Conservation (phyloP, 352 stramenopile genomes). For the Phytophthora foliorum region DNA sequence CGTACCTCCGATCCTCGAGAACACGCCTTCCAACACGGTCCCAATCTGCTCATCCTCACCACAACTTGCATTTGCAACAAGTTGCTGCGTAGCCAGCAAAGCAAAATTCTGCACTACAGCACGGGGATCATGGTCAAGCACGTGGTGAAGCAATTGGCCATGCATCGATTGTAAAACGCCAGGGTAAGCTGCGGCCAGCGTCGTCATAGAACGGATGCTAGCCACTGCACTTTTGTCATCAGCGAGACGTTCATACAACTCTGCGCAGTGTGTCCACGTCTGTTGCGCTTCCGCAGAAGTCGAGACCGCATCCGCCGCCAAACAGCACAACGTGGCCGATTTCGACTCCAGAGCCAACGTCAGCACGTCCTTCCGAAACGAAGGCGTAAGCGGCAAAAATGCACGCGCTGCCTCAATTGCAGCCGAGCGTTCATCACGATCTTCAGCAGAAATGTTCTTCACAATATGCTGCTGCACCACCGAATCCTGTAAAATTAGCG, state of each 20-base stretch:
- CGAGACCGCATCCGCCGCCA: slow-evolving; percentile 35
- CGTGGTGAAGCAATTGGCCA: slow-evolving; percentile 42
- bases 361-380: slow-evolving; percentile 43
- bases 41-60: slow-evolving; percentile 24
- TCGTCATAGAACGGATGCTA: slow-evolving; percentile 45
- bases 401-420: slow-evolving; percentile 44
- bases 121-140: slow-evolving; percentile 44
- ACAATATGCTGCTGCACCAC: slow-evolving; percentile 39
- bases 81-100: slow-evolving; percentile 40
- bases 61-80: slow-evolving; percentile 13
- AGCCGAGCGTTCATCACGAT: slow-evolving; percentile 34
- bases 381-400: slow-evolving; percentile 34
- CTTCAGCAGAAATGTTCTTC: slow-evolving; percentile 19
- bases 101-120: slow-evolving; percentile 44
- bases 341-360: slow-evolving; percentile 22
- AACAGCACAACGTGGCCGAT: slow-evolving; percentile 21
- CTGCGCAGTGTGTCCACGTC: slow-evolving; percentile 53
- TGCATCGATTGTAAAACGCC: slow-evolving; percentile 32
- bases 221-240: slow-evolving; percentile 46
- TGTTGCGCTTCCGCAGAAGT: slow-evolving; percentile 38
- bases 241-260: slow-evolving; percentile 46
- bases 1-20: slow-evolving; percentile 10
- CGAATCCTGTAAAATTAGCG: slow-evolving; percentile 37
- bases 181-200: slow-evolving; percentile 32
- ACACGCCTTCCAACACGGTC: slow-evolving; percentile 35